Base-by-base conservation (phyloP, 176 grass and related monocot species). In the Metroxylon sagu region DNA sequence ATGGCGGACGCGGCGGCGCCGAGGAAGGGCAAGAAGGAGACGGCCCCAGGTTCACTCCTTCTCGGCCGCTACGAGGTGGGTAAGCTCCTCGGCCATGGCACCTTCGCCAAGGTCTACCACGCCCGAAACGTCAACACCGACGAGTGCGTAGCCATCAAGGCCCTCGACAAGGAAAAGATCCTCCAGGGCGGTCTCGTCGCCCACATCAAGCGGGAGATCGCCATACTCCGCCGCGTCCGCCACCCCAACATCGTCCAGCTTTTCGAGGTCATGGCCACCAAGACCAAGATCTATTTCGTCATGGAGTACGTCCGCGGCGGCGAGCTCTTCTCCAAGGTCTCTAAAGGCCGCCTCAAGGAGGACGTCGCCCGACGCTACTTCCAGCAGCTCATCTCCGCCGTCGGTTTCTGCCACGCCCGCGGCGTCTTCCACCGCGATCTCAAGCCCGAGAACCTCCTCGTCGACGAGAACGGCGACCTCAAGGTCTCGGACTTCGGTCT, bases 281-380 rank as follows among this genome's bases (percentile, higher is more conserved):
- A 92, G 65, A 82, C 84, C 63, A 98, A 98, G 93, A 98, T 98
- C 79, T 98, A 98, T 74, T 85, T 98, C 87, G 84, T 98, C 16
- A 98, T 98, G 87, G 93, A 98, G 87, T 80, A 80, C 73, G 88
- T 98, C 62, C 67, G 76, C 59, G 88, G 93, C 64, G 93, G 93
- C 5, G 93, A 98, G 82, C 84, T 98, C 51, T 98, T 98, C 74
- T 79, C 85, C 60, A 79, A 77, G 54, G 93, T 98, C 55, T 78
- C 84, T 48, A 98, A 98, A 73, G 93, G 93, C 4, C 71, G 87
- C 1, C 88, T 98, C 72, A 87, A 76, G 81, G 93, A 98, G 93
- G 87, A 92, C 73, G 85, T 50, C 15, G 93, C 78, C 2, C 76
- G 93, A 8, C 71, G 87, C 2, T 98, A 98, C 79, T 98, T 98